Conservation (phyloP, 2,329 filamentous ascomycete species). For the Colletotrichum liaoningense region DNA sequence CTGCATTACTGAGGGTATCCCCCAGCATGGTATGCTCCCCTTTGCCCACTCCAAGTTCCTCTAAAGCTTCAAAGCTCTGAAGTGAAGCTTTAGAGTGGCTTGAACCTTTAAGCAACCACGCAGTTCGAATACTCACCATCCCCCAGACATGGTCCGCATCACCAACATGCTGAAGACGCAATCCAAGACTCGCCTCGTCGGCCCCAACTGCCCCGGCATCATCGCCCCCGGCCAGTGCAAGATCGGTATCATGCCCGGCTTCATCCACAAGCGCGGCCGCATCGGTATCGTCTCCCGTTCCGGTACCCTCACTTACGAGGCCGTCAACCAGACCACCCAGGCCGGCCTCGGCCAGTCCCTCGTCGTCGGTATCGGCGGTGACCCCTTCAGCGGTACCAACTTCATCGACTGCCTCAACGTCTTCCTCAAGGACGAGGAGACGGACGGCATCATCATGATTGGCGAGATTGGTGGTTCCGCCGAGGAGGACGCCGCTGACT, state of each 20-base stretch:
- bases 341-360: conserved; percentile 97
- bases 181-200: conserved; percentile 94
- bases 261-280: conserved; percentile 99
- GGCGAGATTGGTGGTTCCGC: conserved; percentile 98
- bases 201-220: conserved; percentile 98
- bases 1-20: conserved; percentile 98
- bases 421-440: conserved; percentile 95
- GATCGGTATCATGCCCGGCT: conserved; percentile 99
- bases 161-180: conserved; percentile 98
- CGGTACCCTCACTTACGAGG: conserved; percentile 98
- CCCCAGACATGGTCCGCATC: conserved; percentile 95
- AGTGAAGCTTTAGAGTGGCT: not conserved
- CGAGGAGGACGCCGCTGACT: conserved; percentile 98
- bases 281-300: conserved; percentile 99
- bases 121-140: conserved; percentile 21
- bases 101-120: not conserved
- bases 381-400: conserved; percentile 99
- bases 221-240: conserved; percentile 98
- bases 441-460: conserved; percentile 99
- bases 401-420: conserved; percentile 99
- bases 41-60: conserved; percentile 20
- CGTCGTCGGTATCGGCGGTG: conserved; percentile 97
- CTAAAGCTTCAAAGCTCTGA: not conserved
- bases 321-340: conserved; percentile 99
- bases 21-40: conserved; percentile 82